Evolutionary conservation across 1,139 yeast species (phyloP), one percentile per base, ranked within the genome.

Genomic region (Kazachstania sp.): DNA sequence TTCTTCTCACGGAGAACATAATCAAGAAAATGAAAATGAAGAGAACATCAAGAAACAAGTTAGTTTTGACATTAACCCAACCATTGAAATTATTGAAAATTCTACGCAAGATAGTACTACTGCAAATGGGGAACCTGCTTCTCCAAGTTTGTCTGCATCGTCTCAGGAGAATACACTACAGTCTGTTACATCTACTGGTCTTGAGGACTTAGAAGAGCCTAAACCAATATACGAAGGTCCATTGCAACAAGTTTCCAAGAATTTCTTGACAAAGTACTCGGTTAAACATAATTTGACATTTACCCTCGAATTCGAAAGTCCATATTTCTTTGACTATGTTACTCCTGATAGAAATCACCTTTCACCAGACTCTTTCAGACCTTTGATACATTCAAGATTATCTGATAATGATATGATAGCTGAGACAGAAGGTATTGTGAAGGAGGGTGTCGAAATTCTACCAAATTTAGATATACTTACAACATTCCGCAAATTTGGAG

Each of bases 401-500:
- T 20, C 40, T 1, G 45, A 45, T 9, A 8, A 18, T 4, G 36
- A 16, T 13, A 1, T 11, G 18, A 13, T 19, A 4, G 29, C 16
- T 5, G 43, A 44, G 9, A 36, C 44, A 15, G 28, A 32, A 12
- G 20, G 28, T 15, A 12, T 26, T 2, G 28, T 74, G 35, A 77
- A 78, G 37, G 77, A 76, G 20, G 65, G 45, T 20, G 41, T 45
- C 8, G 46, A 41, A 13, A 19, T 58, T 18, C 41, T 56, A 3
- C 64, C 64, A 2, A 57, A 59, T 41, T 46, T 58, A 29, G 51
- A 54, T 42, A 75, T 74, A 3, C 67, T 84, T 44, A 71, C 72
- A 39, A 71, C 75, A 45, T 71, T 83, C 46, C 90, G 90, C 0
- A 71, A 75, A 43, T 75, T 84, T 56, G 92, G 92, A 13, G 78